These are phyloP conservation scores for Leucaena leucocephala DNA, from an alignment of 306 rosid species.

Conservation along the genomic window DNA sequence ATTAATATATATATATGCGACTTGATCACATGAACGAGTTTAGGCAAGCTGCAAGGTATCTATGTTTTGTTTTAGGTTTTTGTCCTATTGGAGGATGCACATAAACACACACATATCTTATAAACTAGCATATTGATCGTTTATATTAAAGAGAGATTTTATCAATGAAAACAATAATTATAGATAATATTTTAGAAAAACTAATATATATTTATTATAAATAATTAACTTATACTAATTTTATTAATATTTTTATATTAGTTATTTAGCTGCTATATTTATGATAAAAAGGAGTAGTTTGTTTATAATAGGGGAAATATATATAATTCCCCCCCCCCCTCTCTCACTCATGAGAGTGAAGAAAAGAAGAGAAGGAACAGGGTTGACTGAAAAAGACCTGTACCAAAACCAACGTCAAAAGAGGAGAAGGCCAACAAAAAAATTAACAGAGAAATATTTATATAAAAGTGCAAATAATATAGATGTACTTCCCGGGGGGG, in stretches of 20 bases:
- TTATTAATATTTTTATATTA: no score
- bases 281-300: no score
- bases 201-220: no score
- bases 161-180: no score
- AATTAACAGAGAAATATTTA: conserved; percentile 49
- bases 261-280: no score
- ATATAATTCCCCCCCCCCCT: background rate
- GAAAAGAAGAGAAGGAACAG: background rate
- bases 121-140: background rate
- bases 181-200: no score
- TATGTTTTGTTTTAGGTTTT: conserved; percentile 29
- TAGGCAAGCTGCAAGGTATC: conserved; percentile 41
- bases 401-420: conserved; percentile 54
- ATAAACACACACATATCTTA: no score
- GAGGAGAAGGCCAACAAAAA: conserved; percentile 63
- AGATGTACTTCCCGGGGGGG: conserved; percentile 47
- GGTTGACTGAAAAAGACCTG: conserved; percentile 60
- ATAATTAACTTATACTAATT: no score
- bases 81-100: conserved; percentile 36
- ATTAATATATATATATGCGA: conserved; percentile 16
- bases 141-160: no score
- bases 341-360: background rate
- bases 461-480: background rate
- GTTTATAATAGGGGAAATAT: background rate
- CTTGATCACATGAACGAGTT: conserved; percentile 34